Evolutionary conservation across 1,284 basidiomycete genomes (phyloP), one percentile per base, ranked within the genome.

Genomic region (Boletus austroedulis): DNA sequence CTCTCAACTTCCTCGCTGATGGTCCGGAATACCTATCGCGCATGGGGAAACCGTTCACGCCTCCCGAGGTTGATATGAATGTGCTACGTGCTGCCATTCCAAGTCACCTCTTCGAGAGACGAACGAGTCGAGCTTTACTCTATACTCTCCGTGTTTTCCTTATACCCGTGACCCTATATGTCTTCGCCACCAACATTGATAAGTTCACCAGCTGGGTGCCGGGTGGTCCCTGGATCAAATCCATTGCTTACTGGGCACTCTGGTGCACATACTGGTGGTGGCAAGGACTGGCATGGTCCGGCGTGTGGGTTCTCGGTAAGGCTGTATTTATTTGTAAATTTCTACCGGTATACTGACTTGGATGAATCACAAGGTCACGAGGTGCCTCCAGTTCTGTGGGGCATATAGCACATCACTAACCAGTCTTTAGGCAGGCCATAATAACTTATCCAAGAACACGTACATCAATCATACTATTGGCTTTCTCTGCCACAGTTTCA

Each of bases 221-320:
- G 8, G 41, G 51, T 17, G 41, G 24, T 26, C 41, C 15, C 9
- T 36, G 31, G 51, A 34, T 24, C 17, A 53, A 45, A 28, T 34
- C 43, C 15, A 26, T 36, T 14, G 19, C 24, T 19, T 28, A 34
- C 43, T 45, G 51, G 51, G 21, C 41, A 10, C 51, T 53, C n/a
- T 53, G 51, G 51, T 53, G 41, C 51, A 34, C 51, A 11, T 53
- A 53, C 31, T 53, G 51, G 51, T 53, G 51, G 51, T 53, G 51
- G 51, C 51, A 53, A 12, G 51, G 51, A 26, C 32, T 53, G 11
- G 51, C 51, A 21, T 53, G 41, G 51, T 26, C 51, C 43, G 51
- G 51, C 17, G 2, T 53, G 15, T 53, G 51, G 51, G 51, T 53
- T 45, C 51, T 53, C 43, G 51, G 51, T 53, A 28, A 53, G 51